These are phyloP conservation scores for Annulohypoxylon nitens DNA, from an alignment of 495 filamentous ascomycete genomes.

Conservation along the genomic window DNA sequence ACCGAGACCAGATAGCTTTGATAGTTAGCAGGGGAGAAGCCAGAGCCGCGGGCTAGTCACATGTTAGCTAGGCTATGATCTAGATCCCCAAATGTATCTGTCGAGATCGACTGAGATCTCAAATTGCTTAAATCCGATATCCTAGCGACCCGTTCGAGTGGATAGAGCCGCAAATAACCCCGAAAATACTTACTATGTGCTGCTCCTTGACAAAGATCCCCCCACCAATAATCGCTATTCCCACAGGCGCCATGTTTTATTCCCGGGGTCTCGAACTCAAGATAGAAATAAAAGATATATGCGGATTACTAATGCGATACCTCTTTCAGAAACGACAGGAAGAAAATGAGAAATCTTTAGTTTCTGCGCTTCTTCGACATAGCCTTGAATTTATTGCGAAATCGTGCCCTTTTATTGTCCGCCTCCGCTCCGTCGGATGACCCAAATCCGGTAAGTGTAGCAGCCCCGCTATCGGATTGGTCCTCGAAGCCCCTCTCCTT, in stretches of 20 bases:
- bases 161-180: constrained; percentile 1
- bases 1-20: constrained; percentile 75
- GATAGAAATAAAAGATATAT: not conserved
- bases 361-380: constrained; percentile 5
- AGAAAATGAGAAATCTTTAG: constrained; percentile 1
- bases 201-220: constrained; percentile 64
- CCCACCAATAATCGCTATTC: constrained; percentile 76
- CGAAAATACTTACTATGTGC: constrained; percentile 54
- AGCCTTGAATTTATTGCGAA: constrained; percentile 13
- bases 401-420: not conserved
- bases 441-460: constrained; percentile 18
- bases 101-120: not conserved
- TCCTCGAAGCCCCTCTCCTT: constrained; percentile 4
- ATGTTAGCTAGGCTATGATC: constrained; percentile 36
- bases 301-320: not conserved
- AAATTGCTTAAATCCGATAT: not conserved
- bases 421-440: constrained; percentile 24
- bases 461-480: constrained; percentile 12
- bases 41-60: constrained; percentile 64
- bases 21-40: constrained; percentile 60
- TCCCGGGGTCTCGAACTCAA: not conserved
- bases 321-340: not conserved
- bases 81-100: constrained; percentile 21
- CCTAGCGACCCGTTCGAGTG: constrained; percentile 12
- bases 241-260: constrained; percentile 59